Evolutionary conservation across 495 filamentous ascomycete genomes (phyloP).

Genomic region (Neurospora sp.): DNA sequence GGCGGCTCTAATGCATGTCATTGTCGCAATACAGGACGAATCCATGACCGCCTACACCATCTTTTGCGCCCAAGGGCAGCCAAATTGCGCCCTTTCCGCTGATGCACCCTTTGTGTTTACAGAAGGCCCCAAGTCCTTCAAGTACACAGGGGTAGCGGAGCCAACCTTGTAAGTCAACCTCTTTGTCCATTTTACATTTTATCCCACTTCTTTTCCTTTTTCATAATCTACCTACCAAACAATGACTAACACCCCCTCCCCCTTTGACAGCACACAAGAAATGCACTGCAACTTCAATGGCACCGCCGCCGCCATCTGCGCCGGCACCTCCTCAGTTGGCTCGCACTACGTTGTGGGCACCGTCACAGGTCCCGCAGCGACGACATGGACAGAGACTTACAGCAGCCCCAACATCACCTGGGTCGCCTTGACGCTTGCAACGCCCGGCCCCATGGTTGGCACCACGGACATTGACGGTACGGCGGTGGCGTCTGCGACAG

Average conservation of each 20-base stretch:
- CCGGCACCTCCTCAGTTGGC: constrained; percentile 22
- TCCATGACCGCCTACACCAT: constrained; percentile 28
- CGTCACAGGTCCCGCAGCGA: constrained; percentile 22
- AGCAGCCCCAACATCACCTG: constrained; percentile 21
- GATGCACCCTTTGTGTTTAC: constrained; percentile 29
- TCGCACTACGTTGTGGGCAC: constrained; percentile 16
- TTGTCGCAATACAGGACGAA: constrained; percentile 12
- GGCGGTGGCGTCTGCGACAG: constrained; percentile 4
- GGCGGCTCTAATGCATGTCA: not conserved
- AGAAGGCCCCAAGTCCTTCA: constrained; percentile 25
- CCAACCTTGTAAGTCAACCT: constrained; percentile 17
- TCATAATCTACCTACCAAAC: too few species aligned
- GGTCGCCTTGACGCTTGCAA: constrained; percentile 27
- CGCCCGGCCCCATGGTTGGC: constrained; percentile 13
- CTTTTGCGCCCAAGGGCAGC: constrained; percentile 25
- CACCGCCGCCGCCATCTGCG: constrained; percentile 28
- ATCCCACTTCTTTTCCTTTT: not conserved
- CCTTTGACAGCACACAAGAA: constrained; percentile 20
- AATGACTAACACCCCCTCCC: not conserved
- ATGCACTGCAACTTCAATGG: constrained; percentile 22
- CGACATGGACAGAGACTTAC: constrained; percentile 23
- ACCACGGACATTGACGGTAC: constrained; percentile 15
- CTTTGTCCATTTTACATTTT: not conserved
- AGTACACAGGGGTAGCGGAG: constrained; percentile 15
- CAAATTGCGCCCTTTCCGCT: constrained; percentile 16